A percentile compares a stretch with the other conserved stretches of the same genome.
These are phyloP conservation scores for Croton laevigatus DNA, from an alignment of 441 rosid genomes.

Conservation along the genomic window DNA sequence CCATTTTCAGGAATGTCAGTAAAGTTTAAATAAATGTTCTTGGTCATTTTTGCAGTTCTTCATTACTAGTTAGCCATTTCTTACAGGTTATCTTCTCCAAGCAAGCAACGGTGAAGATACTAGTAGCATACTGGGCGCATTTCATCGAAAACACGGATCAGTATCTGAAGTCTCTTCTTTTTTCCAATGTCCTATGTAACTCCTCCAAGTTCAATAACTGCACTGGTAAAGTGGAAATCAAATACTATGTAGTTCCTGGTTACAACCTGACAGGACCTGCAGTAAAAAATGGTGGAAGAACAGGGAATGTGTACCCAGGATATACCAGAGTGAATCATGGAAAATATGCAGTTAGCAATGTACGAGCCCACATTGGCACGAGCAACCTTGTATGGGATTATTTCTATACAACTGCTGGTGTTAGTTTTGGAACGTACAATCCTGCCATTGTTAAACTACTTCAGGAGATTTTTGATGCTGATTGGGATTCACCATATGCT, in stretches of 20 bases:
- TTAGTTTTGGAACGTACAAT: constrained; percentile 72
- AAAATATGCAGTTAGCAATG: constrained; percentile 67
- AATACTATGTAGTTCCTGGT: constrained; percentile 70
- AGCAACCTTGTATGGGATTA: constrained; percentile 92
- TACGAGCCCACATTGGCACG: constrained; percentile 72
- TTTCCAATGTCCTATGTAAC: constrained; percentile 66
- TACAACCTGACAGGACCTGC: constrained; percentile 81
- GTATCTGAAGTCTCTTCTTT: constrained; percentile 71
- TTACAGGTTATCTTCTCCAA: constrained; percentile 71
- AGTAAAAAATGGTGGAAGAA: constrained; percentile 38
- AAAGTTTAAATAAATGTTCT: background rate
- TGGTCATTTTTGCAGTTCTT: background rate
- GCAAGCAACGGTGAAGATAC: constrained; percentile 73
- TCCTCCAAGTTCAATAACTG: constrained; percentile 62
- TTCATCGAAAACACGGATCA: constrained; percentile 59
- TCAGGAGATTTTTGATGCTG: constrained; percentile 74
- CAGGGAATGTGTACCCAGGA: constrained; percentile 63
- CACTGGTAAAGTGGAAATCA: constrained; percentile 70
- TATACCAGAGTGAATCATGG: constrained; percentile 79
- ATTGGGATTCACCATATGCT: constrained; percentile 82
- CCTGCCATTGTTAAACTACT: constrained; percentile 65
- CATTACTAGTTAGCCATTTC: no score
- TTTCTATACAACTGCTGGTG: constrained; percentile 78
- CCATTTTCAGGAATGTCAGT: constrained; percentile 1
- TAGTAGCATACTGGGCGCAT: constrained; percentile 89